Base-by-base conservation (phyloP, 2,329 filamentous ascomycete species). In the Zymoseptoria pseudotritici region DNA sequence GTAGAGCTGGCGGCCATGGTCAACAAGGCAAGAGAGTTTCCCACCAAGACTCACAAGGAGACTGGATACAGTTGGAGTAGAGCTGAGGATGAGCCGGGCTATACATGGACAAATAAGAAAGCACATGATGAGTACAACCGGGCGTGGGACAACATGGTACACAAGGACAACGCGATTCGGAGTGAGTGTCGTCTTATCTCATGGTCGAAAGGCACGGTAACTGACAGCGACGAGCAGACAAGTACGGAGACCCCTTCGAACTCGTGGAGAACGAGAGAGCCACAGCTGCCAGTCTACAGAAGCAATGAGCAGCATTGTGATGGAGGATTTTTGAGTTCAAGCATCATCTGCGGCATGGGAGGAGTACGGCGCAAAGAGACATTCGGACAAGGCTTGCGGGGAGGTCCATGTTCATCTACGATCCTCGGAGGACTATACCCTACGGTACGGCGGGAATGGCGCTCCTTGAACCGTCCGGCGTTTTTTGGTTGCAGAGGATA, bases 21-120 rank as follows among this genome's bases (percentile, higher is more conserved):
- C 19, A 64, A 65, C 9, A 65, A 63, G 46, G 57, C 64, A 22
- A 55, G 58, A 53, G 68, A 70, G 2, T 55, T 60, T 11, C 58
- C 66, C 11, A 56, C 65, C 21, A 67, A 69, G 56, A 71, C 67
- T 31, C 70, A 73, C 52, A 55, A 66, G 52, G 29, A 50, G 17
- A 72, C 67, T 54, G 68, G 68, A 26, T 75, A 71, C 58, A 68
- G 64, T n/a, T 75, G 71, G 70, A 65, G 56, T 26, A 69, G 67
- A 64, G 66, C 66, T 59, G 74, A 75, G 56, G 74, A 78, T 42
- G 72, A 75, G 61, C 80, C 80, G 7, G 79, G 82, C 2, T 79
- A 77, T 53, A 73, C 74, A 8, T 86, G 82, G 82, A 77, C 76
- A 65, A 83, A 77, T 62, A 82, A 81, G 70, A 84, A 83, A 67